Evolutionary conservation across 352 stramenopile genomes (phyloP).

Genomic region (Phytophthora cryptogea): DNA sequence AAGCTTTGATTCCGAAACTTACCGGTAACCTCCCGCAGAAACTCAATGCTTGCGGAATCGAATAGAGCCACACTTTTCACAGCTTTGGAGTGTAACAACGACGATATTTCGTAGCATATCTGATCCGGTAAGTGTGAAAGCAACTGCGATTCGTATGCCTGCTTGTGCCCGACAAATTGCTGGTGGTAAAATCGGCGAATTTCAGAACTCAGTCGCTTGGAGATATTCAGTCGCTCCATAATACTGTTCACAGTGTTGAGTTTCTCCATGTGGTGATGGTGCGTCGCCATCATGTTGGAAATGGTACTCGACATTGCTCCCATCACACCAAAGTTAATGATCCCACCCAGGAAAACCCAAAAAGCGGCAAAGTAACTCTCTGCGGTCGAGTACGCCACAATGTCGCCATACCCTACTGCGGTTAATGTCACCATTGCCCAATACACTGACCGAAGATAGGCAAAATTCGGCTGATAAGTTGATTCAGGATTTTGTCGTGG

Average conservation of each 20-base stretch:
- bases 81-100: conserved; percentile 60
- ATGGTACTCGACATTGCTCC: conserved; percentile 73
- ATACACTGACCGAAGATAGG: conserved; percentile 67
- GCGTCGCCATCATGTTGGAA: conserved; percentile 54
- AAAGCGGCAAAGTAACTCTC: conserved; percentile 64
- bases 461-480: conserved; percentile 51
- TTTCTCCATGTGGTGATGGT: conserved; percentile 56
- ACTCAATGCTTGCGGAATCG: conserved; percentile 43
- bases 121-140: conserved; percentile 54
- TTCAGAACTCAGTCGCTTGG: conserved; percentile 53
- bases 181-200: conserved; percentile 66
- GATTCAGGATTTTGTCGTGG: conserved; percentile 21
- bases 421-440: conserved; percentile 70
- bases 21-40: conserved; percentile 60
- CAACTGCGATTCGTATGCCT: conserved; percentile 58
- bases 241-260: conserved; percentile 63
- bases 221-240: conserved; percentile 50
- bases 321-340: conserved; percentile 76
- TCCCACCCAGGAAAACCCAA: conserved; percentile 62
- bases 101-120: conserved; percentile 62
- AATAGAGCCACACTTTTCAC: conserved; percentile 57
- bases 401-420: conserved; percentile 55
- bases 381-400: conserved; percentile 39
- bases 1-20: conserved; percentile 58
- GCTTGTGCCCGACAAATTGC: conserved; percentile 64